Base-by-base conservation (phyloP, 352 stramenopile genomes). In the Phytophthora lateralis region DNA sequence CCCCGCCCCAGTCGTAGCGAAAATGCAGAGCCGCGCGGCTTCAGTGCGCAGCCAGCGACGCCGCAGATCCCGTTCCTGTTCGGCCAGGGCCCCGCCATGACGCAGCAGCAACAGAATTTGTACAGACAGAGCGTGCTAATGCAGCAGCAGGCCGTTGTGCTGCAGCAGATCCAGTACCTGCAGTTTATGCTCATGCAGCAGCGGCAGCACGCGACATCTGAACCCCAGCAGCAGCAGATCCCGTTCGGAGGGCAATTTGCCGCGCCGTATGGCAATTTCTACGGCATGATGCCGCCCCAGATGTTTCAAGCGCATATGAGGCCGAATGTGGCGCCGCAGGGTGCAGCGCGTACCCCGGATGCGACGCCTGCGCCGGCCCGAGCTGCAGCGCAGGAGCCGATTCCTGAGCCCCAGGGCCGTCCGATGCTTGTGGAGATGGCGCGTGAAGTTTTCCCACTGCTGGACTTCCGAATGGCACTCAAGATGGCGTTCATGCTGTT, bases 401-500 rank as follows among this genome's bases (percentile, higher is more conserved):
- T 58, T 6, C 63, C 59, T 6, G 61, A 59, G 8, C 47, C 60
- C 9, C 67, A 54, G 21, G 18, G 53, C 24, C 55, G 58, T 0
- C 58, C 41, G 49, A 70, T 66, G 61, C 59, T 88, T 6, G 69
- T 77, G 9, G 68, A 85, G 35, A 77, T 89, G 47, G 56, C 75
- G 3, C 81, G 75, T 15, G 81, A 92, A 47, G 71, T 91, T 9
- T 45, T 82, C 10, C 69, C 66, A 37, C 68, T 93, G n/a, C 60
- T 93, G 34, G 87, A 95, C 60, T 66, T 90, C 15, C 83, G 83
- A 6, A 67, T 95, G 39, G 82, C 83, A 18, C 65, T 95, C 45
- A 95, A 95, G 62, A 95, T 95, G 87, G 70, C 71, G 17, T 92
- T 95, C 57, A 95, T 95, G 87, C 73, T 95, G 29, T 93, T 93